Base-by-base conservation (phyloP, 2,329 filamentous ascomycete species). In the Berkeleyomyces rouxiae region DNA sequence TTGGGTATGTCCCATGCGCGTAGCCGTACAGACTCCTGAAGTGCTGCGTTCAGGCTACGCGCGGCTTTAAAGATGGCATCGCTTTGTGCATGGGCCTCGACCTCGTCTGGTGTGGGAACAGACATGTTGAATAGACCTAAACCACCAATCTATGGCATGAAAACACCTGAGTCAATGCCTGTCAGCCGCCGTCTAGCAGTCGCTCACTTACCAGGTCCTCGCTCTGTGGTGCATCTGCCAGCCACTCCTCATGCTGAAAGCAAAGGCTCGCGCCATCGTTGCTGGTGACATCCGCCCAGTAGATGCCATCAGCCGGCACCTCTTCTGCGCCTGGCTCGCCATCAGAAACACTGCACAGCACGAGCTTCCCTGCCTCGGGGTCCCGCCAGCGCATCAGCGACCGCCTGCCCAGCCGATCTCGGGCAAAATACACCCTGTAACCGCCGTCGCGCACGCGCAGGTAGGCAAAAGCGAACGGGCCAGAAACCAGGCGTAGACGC, bases 391-490 rank as follows among this genome's bases (percentile, higher is more conserved):
- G 74, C 51, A 96, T 77, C 43, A 99, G 76, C 11, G 93, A 97
- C 58, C 93, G 82, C 63, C 93, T 81, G 7, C 93, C 93, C 2
- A 99, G 79, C 64, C 87, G 87, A 72, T 99, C 93, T 67, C 93
- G 82, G 5, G 88, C 90, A 71, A 88, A 96, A 72, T 86, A 95
- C 11, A 97, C 67, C 23, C 64, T 44, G 49, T 79, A 79, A 7
- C 75, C 61, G 79, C 76, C 7, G 71, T 69, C 13, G 77, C 79
- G 74, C 33, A 31, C 23, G 37, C 96, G 87, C 69, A 86, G 87
- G 72, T 86, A 96, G 4, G 92, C 81, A 72, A 97, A 93, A 1
- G 92, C 88, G 74, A 93, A 97, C 0, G 93, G 92, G 0, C 93
- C 93, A 64, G 85, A 81, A 36, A 92, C 81, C 46, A 73, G 76